Evolutionary conservation across 1,139 yeast species (phyloP).

Genomic region (Hyphopichia fennica): DNA sequence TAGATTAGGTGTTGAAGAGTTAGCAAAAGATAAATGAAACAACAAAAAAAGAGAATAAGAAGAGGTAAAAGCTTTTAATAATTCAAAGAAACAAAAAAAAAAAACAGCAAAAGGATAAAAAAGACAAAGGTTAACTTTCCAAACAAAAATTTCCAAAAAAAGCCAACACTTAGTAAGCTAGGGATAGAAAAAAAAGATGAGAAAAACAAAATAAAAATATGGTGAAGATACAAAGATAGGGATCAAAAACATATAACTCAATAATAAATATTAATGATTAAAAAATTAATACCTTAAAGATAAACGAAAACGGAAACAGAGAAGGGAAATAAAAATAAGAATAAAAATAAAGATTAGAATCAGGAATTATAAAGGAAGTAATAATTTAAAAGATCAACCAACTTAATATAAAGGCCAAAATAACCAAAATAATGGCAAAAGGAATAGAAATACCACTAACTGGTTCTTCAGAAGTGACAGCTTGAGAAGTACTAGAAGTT

Average conservation of each 20-base stretch:
- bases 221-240: no score
- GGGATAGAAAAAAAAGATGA: no score
- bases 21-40: not conserved
- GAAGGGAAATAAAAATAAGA: no score
- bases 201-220: no score
- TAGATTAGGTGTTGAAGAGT: not conserved
- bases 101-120: no score
- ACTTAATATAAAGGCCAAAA: constrained; percentile 59
- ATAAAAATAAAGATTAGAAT: no score
- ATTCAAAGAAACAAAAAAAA: not conserved
- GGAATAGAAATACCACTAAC: constrained; percentile 53
- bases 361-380: not conserved
- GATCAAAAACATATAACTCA: no score
- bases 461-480: constrained; percentile 26
- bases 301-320: no score
- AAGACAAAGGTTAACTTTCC: not conserved
- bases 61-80: not conserved
- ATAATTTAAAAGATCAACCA: constrained; percentile 52
- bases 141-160: not conserved
- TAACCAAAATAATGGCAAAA: constrained; percentile 49
- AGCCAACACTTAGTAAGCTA: no score
- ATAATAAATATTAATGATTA: no score
- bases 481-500: constrained; percentile 7
- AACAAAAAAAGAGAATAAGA: not conserved
- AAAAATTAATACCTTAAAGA: no score